Conservation (phyloP, 2,329 filamentous ascomycete genomes). For the Didymosphaeria variabile region DNA sequence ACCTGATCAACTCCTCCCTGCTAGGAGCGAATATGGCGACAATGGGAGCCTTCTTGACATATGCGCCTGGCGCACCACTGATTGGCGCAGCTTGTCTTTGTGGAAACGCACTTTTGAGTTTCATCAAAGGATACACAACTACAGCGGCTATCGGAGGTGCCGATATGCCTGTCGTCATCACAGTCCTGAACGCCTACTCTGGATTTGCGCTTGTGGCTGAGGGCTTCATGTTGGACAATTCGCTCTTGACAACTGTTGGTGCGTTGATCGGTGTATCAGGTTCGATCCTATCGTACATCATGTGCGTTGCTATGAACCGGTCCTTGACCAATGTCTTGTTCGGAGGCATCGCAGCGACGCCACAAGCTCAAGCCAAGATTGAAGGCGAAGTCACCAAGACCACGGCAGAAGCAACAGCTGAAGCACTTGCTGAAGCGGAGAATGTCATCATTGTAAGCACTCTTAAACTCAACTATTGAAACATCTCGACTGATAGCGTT, state of each 20-base stretch:
- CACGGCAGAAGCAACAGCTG: conserved; percentile 80
- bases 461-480: too few species aligned
- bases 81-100: conserved; percentile 82
- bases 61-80: conserved; percentile 79
- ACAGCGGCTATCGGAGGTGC: conserved; percentile 91
- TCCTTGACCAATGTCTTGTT: conserved; percentile 90
- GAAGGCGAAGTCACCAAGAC: conserved; percentile 83
- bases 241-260: conserved; percentile 83
- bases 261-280: conserved; percentile 89
- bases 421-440: conserved; percentile 77
- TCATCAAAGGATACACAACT: conserved; percentile 86
- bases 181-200: conserved; percentile 88
- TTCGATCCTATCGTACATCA: conserved; percentile 75
- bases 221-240: conserved; percentile 90
- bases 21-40: conserved; percentile 81
- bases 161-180: conserved; percentile 93
- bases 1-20: conserved; percentile 77
- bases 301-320: conserved; percentile 89
- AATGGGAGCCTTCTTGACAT: conserved; percentile 83
- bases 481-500: conserved; percentile 8
- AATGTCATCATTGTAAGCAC: conserved; percentile 77
- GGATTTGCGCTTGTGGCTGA: conserved; percentile 91
- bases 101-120: conserved; percentile 79
- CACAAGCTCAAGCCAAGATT: conserved; percentile 74
- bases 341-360: conserved; percentile 75